phyloP scores from a whole-genome alignment of 805 yeast species.

The Lachancea kluyveri region DNA sequence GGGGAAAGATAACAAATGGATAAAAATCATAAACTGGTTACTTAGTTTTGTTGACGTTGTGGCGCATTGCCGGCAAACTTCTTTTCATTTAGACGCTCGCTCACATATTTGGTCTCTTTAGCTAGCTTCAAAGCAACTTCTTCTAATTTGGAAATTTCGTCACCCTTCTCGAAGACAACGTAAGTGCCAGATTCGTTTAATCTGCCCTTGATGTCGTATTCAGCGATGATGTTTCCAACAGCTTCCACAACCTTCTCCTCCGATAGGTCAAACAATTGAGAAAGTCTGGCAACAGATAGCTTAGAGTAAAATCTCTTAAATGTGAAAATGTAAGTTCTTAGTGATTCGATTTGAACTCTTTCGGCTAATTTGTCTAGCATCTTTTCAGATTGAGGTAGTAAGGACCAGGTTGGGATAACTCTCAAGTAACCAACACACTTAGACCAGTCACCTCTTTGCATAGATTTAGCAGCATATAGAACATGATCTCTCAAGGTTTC shows the following conservation, averaged over 20 bases:
- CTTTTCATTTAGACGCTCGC: conserved; percentile 24
- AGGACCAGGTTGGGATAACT: conserved; percentile 67
- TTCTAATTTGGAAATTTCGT: conserved; percentile 78
- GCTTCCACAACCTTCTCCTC: conserved; percentile 52
- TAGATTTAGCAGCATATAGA: conserved; percentile 83
- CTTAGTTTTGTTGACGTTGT: not conserved
- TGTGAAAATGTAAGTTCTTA: conserved; percentile 86
- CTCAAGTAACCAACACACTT: conserved; percentile 61
- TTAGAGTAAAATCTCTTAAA: conserved; percentile 72
- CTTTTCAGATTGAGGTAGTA: conserved; percentile 62
- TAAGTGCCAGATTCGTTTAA: conserved; percentile 61
- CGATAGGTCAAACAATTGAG: conserved; percentile 59
- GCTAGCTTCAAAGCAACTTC: conserved; percentile 75
- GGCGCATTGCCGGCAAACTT: conserved; percentile 1
- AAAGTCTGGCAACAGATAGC: conserved; percentile 60
- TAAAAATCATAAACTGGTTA: conserved; percentile 1
- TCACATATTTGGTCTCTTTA: conserved; percentile 29
- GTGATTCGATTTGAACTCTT: conserved; percentile 82
- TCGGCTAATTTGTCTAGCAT: conserved; percentile 66
- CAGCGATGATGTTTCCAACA: conserved; percentile 68
- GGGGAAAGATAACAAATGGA: too few species aligned
- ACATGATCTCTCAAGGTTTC: conserved; percentile 92
- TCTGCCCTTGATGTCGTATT: conserved; percentile 66
- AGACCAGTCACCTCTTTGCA: conserved; percentile 88
- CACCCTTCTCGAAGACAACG: conserved; percentile 66